Evolutionary conservation across 2,329 filamentous ascomycete genomes (phyloP), one percentile per base, ranked within the genome.

Genomic region (Trichoderma endophyticum): DNA sequence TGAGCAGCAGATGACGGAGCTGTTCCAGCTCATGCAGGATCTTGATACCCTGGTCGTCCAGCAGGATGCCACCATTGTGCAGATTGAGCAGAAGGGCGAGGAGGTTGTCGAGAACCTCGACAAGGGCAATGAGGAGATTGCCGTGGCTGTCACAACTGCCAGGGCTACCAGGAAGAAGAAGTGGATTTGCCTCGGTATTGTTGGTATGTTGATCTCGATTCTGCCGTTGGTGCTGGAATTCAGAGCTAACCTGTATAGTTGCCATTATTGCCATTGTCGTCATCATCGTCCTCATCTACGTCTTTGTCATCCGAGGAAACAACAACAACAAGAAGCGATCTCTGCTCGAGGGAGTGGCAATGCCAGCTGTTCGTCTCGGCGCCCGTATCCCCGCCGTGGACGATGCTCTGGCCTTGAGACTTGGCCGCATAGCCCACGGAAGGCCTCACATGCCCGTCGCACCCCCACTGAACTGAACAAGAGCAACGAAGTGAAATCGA

Each of bases 161-260:
- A 87, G 92, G 80, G 89, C 90, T 77, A 93, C 92, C 65, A 88
- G 93, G 76, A 93, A 90, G 85, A 97, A 97, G 94, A 98, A 98
- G 92, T 98, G 94, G 95, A 95, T 93, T 81, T 97, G 94, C 86
- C 84, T 97, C 76, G 90, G 91, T 78, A 93, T 98, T 78, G 84
- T 86, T 77, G 84, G 87, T 89, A 84, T 76, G 87, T 78, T 36
- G 14, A 28, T 15, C 51, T n/a, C 15, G 21, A 6, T 34, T 0
- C 2, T 21, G 48, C n/a, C 62, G 21, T 48, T 9, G 18, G 15
- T 9, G 8, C 28, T 32, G 26, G 26, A 21, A 30, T 8, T 6
- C 21, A 28, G 24, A 68, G 24, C 79, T 84, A 75, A 82, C 75
- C 69, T 66, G 26, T n/a, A 26, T 71, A 88, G 86, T 89, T 59